phyloP scores from a whole-genome alignment of 352 stramenopile species.

The Phytophthora tubulina region DNA sequence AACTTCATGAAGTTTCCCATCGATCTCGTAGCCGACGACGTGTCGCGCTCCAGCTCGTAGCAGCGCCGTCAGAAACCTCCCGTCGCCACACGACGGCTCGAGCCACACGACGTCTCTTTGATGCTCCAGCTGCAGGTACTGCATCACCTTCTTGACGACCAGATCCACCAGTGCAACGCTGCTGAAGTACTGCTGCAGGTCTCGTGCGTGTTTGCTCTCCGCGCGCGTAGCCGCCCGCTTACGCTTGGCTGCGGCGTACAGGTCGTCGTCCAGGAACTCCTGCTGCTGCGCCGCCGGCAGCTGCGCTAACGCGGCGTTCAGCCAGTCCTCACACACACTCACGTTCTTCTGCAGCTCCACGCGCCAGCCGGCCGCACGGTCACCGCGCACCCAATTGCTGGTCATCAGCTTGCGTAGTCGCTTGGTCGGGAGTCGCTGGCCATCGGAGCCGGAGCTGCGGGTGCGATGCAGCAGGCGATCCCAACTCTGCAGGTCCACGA shows the following conservation, averaged over 20 bases:
- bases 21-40: constrained; percentile 73
- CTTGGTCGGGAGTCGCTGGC: constrained; percentile 58
- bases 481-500: constrained; percentile 57
- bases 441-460: neutral
- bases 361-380: constrained; percentile 57
- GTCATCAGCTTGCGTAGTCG: constrained; percentile 68
- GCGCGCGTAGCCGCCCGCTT: constrained; percentile 33
- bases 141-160: constrained; percentile 43
- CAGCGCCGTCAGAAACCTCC: constrained; percentile 58
- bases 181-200: constrained; percentile 84
- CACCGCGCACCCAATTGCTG: constrained; percentile 56
- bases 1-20: constrained; percentile 39
- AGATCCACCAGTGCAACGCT: constrained; percentile 51
- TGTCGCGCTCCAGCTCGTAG: constrained; percentile 46
- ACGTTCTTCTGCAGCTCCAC: constrained; percentile 76
- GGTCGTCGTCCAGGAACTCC: constrained; percentile 62
- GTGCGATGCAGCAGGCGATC: constrained; percentile 44
- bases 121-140: constrained; percentile 20
- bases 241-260: constrained; percentile 49
- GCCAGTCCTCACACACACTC: constrained; percentile 59
- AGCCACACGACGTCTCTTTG: constrained; percentile 55
- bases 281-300: constrained; percentile 36
- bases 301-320: constrained; percentile 51
- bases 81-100: constrained; percentile 81
- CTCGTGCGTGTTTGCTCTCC: constrained; percentile 52